Percentiles rank a stretch among this genome's conserved stretches.
Conservation (phyloP, 805 yeast species). For the Gaillardinia entomophila region DNA sequence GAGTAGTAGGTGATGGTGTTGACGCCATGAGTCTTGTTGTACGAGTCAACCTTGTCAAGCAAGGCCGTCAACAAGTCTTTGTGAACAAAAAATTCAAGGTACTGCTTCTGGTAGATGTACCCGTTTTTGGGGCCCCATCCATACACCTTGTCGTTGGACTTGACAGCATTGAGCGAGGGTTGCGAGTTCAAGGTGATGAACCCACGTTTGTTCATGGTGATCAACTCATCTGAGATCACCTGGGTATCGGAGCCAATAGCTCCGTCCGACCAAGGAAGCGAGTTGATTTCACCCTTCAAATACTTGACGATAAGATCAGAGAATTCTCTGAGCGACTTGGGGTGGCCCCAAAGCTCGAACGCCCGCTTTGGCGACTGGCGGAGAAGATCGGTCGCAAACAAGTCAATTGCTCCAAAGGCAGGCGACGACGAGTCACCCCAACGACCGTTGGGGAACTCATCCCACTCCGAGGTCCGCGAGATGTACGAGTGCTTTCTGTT, state of each 20-base stretch:
- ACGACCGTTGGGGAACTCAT: slow-evolving; percentile 97
- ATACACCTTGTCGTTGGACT: slow-evolving; percentile 60
- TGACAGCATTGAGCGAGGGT: slow-evolving; percentile 80
- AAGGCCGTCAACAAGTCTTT: slow-evolving; percentile 36
- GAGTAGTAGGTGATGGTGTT: slow-evolving; percentile 69
- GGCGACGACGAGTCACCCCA: slow-evolving; percentile 99
- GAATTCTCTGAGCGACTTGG: slow-evolving; percentile 54
- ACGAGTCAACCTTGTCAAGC: slow-evolving; percentile 35
- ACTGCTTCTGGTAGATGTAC: slow-evolving; percentile 90
- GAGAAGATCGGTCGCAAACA: slow-evolving; percentile 71
- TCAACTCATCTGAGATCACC: slow-evolving; percentile 52
- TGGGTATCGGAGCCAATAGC: slow-evolving; percentile 74
- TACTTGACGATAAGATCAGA: slow-evolving; percentile 62
- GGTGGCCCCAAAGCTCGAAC: slow-evolving; percentile 83
- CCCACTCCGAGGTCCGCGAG: slow-evolving; percentile 89
- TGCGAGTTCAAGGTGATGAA: slow-evolving; percentile 87
- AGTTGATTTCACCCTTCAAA: slow-evolving; percentile 60
- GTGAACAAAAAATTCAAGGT: slow-evolving; percentile 79
- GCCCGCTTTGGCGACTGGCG: slow-evolving; percentile 81
- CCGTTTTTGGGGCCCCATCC: slow-evolving; percentile 98
- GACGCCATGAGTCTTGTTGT: slow-evolving; percentile 30
- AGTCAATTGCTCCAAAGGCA: slow-evolving; percentile 87
- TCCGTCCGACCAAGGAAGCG: slow-evolving; percentile 95
- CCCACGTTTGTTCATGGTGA: slow-evolving; percentile 60
- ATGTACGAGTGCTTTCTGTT: slow-evolving; percentile 87